These are phyloP conservation scores for Yarrowia divulgata DNA, from an alignment of 805 yeast species.

Conservation along the genomic window DNA sequence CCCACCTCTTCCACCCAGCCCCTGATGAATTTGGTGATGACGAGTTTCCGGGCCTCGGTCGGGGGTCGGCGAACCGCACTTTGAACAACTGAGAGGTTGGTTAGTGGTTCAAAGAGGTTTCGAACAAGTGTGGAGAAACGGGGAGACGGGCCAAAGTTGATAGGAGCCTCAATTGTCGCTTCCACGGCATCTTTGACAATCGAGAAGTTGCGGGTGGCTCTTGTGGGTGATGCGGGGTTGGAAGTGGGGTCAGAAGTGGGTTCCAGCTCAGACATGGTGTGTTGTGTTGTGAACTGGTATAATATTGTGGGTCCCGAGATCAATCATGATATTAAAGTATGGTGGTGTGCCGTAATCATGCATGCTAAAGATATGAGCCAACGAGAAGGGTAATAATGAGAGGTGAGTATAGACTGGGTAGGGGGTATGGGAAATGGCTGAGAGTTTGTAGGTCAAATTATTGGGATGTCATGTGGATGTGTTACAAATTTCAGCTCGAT, in stretches of 20 bases:
- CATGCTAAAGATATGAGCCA: no score
- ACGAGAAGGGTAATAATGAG: no score
- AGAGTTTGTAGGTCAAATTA: no score
- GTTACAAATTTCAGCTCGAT: no score
- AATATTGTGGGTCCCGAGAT: no score
- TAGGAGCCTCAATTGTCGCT: slow-evolving; percentile 47
- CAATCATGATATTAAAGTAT: no score
- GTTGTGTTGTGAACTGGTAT: no score
- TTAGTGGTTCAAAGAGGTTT: slow-evolving; percentile 55
- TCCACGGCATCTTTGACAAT: slow-evolving; percentile 25
- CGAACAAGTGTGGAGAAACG: slow-evolving; percentile 54
- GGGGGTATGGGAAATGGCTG: no score
- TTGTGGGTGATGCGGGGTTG: neutral
- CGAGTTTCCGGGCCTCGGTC: slow-evolving; percentile 46
- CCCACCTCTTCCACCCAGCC: slow-evolving; percentile 66
- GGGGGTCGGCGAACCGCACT: slow-evolving; percentile 37
- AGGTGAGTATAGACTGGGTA: no score
- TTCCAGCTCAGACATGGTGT: neutral
- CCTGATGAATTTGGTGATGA: slow-evolving; percentile 54
- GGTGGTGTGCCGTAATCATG: no score
- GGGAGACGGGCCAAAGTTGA: slow-evolving; percentile 55
- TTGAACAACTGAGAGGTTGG: slow-evolving; percentile 44
- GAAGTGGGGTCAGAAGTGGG: neutral
- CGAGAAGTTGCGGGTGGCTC: neutral
- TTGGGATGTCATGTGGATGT: no score